Evolutionary conservation across 2,329 filamentous ascomycete species (phyloP), one percentile per base, ranked within the genome.

Genomic region (Emmonsiellopsis sp.): DNA sequence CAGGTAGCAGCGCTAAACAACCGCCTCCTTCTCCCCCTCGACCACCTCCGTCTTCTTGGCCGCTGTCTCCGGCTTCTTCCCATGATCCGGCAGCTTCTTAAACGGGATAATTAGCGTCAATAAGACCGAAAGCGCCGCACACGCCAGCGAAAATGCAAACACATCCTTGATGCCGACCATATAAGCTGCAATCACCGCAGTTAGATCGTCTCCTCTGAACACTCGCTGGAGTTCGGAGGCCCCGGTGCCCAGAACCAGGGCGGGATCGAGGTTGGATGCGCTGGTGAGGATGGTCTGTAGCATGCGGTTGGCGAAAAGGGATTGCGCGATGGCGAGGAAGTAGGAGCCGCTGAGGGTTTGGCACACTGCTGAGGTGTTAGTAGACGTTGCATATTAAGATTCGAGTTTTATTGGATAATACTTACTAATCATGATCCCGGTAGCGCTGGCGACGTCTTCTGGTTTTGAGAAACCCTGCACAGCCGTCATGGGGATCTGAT

Each of bases 101-200:
- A 57, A 55, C 9, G 61, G 60, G 36, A 61, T 56, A 10, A 58
- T 9, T 13, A 61, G 39, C 3, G 61, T 36, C 5, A 61, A 10
- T 13, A 58, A 39, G 13, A 56, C 58, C 44, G 56, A 40, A n/a
- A 52, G 5, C 3, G 52, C 55, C 10, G 57, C 53, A 46, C 42
- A 14, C 13, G 49, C 57, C 21, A 57, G 31, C n/a, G 53, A 50
- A 42, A 56, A 51, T 27, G 54, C 53, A 42, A 58, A 59, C 14
- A 49, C 51, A 31, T 31, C 49, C 39, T 56, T 59, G n/a, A 57
- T 45, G 21, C 56, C 58, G 21, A 40, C 49, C 56, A 57, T 58
- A 37, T 88, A 88, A 0, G 83, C 84, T 0, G 71, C 58, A 1
- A 83, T 70, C 6, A 90, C 83, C 0, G 72, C 68, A 1, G 65